A percentile compares a stretch with the other conserved stretches of the same genome.
Conservation (phyloP, 1,284 basidiomycete species). For the Sutorius eximius region DNA sequence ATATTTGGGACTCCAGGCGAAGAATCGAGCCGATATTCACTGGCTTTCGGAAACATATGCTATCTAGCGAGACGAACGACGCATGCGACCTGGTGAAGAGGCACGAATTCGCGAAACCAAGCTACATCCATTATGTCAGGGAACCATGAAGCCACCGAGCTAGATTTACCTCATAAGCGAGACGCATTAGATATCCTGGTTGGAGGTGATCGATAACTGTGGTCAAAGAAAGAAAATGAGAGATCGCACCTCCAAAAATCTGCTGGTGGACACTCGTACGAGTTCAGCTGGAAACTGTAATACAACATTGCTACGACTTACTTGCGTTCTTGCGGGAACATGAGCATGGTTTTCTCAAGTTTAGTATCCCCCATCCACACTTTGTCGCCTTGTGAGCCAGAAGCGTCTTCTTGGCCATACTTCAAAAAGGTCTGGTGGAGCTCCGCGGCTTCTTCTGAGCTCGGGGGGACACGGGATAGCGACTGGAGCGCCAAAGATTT, state of each 20-base stretch:
- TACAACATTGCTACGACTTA: slow-evolving; percentile 35
- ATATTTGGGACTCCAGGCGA: slow-evolving; percentile 66
- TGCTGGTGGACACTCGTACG: slow-evolving; percentile 69
- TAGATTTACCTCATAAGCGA: slow-evolving; percentile 61
- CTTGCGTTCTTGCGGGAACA: slow-evolving; percentile 88
- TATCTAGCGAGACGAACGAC: slow-evolving; percentile 75
- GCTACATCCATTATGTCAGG: slow-evolving; percentile 40
- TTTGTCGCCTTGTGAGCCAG: slow-evolving; percentile 39
- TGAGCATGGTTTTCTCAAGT: slow-evolving; percentile 69
- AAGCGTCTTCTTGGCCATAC: slow-evolving; percentile 43
- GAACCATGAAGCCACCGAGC: not conserved
- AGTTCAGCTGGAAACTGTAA: not conserved
- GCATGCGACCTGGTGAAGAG: slow-evolving; percentile 70
- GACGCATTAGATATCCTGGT: slow-evolving; percentile 55
- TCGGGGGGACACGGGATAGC: slow-evolving; percentile 71
- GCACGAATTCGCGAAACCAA: slow-evolving; percentile 73
- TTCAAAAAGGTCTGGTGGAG: slow-evolving; percentile 70
- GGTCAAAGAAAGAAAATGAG: not conserved
- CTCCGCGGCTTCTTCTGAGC: slow-evolving; percentile 61
- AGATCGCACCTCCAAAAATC: slow-evolving; percentile 62
- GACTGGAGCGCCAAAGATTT: slow-evolving; percentile 54
- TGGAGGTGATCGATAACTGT: not conserved
- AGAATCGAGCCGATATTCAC: slow-evolving; percentile 83
- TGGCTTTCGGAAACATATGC: slow-evolving; percentile 76
- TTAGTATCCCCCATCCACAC: slow-evolving; percentile 69